These are phyloP conservation scores for Pholiota adiposa DNA, from an alignment of 1,284 basidiomycete genomes.

Conservation along the genomic window DNA sequence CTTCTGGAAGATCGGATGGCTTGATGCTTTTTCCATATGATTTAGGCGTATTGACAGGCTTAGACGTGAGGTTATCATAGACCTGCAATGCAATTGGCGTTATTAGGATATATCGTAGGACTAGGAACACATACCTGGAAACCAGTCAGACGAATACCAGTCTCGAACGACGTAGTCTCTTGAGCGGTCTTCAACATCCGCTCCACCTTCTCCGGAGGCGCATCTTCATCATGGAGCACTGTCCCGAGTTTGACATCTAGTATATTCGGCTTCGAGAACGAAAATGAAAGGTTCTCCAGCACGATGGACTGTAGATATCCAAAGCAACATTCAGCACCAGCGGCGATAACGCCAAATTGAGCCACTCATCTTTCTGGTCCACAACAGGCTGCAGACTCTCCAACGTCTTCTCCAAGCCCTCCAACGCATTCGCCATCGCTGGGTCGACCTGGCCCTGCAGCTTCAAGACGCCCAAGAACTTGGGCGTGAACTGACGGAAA, in stretches of 20 bases:
- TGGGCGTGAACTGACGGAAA: conserved; percentile 66
- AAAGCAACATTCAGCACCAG: conserved; percentile 3
- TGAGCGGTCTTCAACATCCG: conserved; percentile 79
- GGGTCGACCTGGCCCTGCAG: conserved; percentile 62
- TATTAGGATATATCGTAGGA: not conserved
- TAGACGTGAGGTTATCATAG: conserved; percentile 62
- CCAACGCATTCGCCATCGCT: conserved; percentile 23
- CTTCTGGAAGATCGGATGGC: conserved; percentile 69
- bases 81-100: conserved; percentile 52
- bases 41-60: conserved; percentile 71
- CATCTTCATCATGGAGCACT: conserved; percentile 74
- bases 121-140: conserved; percentile 72
- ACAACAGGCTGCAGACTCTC: conserved; percentile 33
- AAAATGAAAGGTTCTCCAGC: conserved; percentile 80
- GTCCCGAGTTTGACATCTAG: conserved; percentile 94
- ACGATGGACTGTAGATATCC: conserved; percentile 69
- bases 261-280: conserved; percentile 83
- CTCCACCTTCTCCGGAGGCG: conserved; percentile 75
- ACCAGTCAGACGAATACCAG: conserved; percentile 85
- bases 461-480: conserved; percentile 77
- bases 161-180: conserved; percentile 74
- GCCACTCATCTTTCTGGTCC: conserved; percentile 55
- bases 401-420: conserved; percentile 24
- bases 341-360: not conserved
- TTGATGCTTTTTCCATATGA: conserved; percentile 83